A percentile compares a stretch with the other conserved stretches of the same genome.
Evolutionary conservation across 116 monocot species (phyloP).

Genomic region (Zostera marina): DNA sequence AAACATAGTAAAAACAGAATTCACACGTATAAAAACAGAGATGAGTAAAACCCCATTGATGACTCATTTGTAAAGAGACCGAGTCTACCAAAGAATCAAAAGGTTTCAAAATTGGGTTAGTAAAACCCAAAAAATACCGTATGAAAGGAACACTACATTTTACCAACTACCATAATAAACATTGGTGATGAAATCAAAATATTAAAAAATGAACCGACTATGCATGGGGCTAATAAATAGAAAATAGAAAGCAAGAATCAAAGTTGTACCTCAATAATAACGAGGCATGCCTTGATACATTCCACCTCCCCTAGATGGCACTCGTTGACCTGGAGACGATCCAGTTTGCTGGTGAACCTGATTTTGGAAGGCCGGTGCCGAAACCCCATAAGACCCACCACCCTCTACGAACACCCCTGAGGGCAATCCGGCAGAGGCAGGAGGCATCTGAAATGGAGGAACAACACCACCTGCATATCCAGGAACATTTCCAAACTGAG

Average conservation of each 20-base stretch:
- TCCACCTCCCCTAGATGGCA: constrained; percentile 38
- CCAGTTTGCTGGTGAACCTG: constrained; percentile 34
- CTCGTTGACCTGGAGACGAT: constrained; percentile 41
- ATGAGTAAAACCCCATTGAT: too few species aligned
- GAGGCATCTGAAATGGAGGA: constrained; percentile 30
- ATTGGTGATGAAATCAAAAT: too few species aligned
- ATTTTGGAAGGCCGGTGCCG: constrained; percentile 31
- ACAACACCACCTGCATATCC: constrained; percentile 41
- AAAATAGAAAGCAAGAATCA: not conserved
- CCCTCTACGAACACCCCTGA: constrained; percentile 27
- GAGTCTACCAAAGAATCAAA: too few species aligned
- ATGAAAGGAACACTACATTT: too few species aligned
- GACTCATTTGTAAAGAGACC: too few species aligned
- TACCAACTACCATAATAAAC: too few species aligned
- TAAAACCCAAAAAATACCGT: too few species aligned
- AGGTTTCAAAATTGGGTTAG: too few species aligned
- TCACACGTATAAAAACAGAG: too few species aligned
- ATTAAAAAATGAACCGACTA: too few species aligned
- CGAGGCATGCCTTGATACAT: constrained; percentile 54
- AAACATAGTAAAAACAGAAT: too few species aligned
- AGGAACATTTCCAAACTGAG: constrained; percentile 39
- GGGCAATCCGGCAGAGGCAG: constrained; percentile 27
- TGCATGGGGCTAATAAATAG: too few species aligned
- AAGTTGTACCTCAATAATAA: constrained; percentile 58
- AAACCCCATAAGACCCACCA: constrained; percentile 34